These are phyloP conservation scores for Sporisorium sorghi DNA, from an alignment of 1,284 basidiomycete genomes.

Conservation along the genomic window DNA sequence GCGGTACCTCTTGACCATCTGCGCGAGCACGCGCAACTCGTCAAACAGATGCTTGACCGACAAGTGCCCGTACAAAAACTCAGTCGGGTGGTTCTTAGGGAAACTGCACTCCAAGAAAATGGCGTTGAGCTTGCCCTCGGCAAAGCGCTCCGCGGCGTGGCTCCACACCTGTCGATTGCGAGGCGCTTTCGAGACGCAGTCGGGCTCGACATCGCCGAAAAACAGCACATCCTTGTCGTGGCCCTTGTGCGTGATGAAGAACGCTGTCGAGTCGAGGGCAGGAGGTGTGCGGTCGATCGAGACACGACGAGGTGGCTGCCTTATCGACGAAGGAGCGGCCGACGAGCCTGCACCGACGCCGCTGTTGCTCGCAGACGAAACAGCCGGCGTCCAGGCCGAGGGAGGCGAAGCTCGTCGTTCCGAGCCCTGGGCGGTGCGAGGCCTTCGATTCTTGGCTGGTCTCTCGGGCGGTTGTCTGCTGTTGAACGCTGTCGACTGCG, in stretches of 20 bases:
- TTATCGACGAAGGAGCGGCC: slow-evolving; percentile 1
- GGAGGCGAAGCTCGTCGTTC: slow-evolving; percentile 41
- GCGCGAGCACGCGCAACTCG: slow-evolving; percentile 57
- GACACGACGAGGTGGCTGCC: slow-evolving; percentile 40
- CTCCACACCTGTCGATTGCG: slow-evolving; percentile 59
- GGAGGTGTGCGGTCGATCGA: slow-evolving; percentile 50
- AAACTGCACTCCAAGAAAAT: slow-evolving; percentile 67
- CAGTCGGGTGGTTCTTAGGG: slow-evolving; percentile 53
- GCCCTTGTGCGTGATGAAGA: slow-evolving; percentile 61
- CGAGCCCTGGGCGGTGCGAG: slow-evolving; percentile 56
- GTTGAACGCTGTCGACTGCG: neutral
- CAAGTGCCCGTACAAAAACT: slow-evolving; percentile 64
- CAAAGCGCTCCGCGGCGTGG: slow-evolving; percentile 58
- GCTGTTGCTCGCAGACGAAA: slow-evolving; percentile 4
- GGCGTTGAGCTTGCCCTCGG: slow-evolving; percentile 54
- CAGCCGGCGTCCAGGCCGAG: slow-evolving; percentile 36
- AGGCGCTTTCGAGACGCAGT: slow-evolving; percentile 54
- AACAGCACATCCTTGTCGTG: slow-evolving; percentile 65
- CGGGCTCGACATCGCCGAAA: slow-evolving; percentile 67
- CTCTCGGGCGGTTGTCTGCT: slow-evolving; percentile 14
- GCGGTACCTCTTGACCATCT: slow-evolving; percentile 48
- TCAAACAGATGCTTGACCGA: slow-evolving; percentile 59
- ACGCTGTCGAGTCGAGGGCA: slow-evolving; percentile 62
- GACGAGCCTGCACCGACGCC: neutral
- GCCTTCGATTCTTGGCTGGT: slow-evolving; percentile 33